Conservation (phyloP, 108 stramenopile species). For the Cyclotella distinguenda region DNA sequence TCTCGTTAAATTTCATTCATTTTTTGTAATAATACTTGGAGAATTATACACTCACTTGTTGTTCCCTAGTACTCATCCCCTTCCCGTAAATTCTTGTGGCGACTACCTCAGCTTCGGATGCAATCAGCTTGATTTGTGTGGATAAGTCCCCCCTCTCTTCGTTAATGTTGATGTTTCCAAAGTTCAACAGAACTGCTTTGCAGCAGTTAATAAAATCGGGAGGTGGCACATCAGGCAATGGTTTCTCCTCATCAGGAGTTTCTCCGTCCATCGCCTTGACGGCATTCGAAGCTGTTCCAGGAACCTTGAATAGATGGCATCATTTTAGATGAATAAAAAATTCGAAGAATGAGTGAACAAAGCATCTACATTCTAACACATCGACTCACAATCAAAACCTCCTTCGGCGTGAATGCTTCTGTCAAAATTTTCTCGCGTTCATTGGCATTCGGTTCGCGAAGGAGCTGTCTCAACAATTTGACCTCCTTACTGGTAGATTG, state of each 20-base stretch:
- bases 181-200: slow-evolving; percentile 86
- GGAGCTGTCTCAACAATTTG: slow-evolving; percentile 72
- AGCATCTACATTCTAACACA: no score
- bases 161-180: slow-evolving; percentile 78
- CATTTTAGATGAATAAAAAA: background rate
- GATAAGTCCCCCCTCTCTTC: slow-evolving; percentile 83
- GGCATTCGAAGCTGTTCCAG: slow-evolving; percentile 85
- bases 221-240: slow-evolving; percentile 86
- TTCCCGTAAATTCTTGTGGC: slow-evolving; percentile 88
- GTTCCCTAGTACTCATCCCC: slow-evolving; percentile 82
- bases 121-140: slow-evolving; percentile 72
- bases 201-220: slow-evolving; percentile 89
- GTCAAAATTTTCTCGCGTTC: slow-evolving; percentile 70
- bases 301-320: slow-evolving; percentile 39
- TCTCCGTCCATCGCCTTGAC: slow-evolving; percentile 82
- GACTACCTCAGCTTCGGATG: slow-evolving; percentile 85
- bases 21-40: background rate
- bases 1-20: background rate
- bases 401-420: slow-evolving; percentile 87
- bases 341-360: background rate
- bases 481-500: slow-evolving; percentile 75
- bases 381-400: slow-evolving; percentile 62
- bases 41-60: slow-evolving; percentile 57
- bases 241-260: slow-evolving; percentile 73
- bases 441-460: slow-evolving; percentile 60